Base-by-base conservation (phyloP, 139 green algal genomes). In the Chlamydomonas schloesseri region DNA sequence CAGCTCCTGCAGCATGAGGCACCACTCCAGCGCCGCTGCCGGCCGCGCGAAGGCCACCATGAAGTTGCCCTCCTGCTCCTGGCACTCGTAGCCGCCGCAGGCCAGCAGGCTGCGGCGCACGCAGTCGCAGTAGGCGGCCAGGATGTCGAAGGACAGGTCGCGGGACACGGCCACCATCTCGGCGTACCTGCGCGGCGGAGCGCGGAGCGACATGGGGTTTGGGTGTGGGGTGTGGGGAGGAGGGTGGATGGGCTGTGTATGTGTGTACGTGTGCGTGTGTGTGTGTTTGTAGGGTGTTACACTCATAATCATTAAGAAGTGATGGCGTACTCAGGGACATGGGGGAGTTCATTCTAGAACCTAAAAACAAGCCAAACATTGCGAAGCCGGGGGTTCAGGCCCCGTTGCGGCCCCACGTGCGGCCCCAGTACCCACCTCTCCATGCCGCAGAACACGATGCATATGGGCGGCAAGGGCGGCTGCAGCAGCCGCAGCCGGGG, bases 61-160 rank as follows among this genome's bases (percentile, higher is more conserved):
- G 87, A 91, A 95, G 82, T 79, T 92, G 46, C 93, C 90, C 62
- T 91, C 90, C 68, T 86, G 76, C 91, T 94, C 90, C 81, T 94
- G 92, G 70, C 91, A 93, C 80, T 95, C 92, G 57, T 95, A 94
- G 28, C 86, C 86, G 29, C 83, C 67, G 42, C 34, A 74, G 0
- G 80, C 73, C 84, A 92, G 69, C 78, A 92, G 88, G 29, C 68
- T 84, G 71, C 88, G 79, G 24, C 88, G 79, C 28, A 92, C 82
- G 58, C n/a, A 73, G 78, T 90, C 84, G 47, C 87, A 87, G 88
- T 90, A 92, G 33, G 89, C 34, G 8, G 73, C 62, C 65, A 92
- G 47, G 8, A 90, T 80, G 28, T 90, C 46, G 47, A 55, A 18
- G 2, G 88, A 88, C 68, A 85, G 50, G 60, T 85, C 33, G 2